Evolutionary conservation across 306 rosid species (phyloP).

Genomic region (Acacia crassicarpa): DNA sequence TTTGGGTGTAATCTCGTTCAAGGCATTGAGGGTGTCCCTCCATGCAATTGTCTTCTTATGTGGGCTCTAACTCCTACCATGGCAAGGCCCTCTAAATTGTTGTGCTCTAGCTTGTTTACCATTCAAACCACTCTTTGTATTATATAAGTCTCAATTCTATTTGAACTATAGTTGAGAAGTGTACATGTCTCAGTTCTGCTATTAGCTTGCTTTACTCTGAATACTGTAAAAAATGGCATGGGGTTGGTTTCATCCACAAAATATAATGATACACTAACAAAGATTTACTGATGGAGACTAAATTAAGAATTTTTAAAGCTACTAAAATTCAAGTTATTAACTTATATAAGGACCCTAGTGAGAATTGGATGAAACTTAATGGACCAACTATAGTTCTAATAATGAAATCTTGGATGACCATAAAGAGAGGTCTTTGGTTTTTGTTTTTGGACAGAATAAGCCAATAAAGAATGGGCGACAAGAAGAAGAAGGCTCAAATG

Average conservation of each 20-base stretch:
- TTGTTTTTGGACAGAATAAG: conserved; percentile 26
- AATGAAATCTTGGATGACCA: background rate
- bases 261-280: background rate
- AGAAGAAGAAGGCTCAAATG: conserved; percentile 86
- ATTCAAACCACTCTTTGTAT: background rate
- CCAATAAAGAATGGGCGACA: conserved; percentile 63
- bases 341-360: background rate
- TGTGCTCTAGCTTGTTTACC: background rate
- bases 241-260: background rate
- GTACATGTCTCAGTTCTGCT: background rate
- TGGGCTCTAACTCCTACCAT: background rate
- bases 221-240: background rate
- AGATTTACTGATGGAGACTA: background rate
- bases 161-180: background rate
- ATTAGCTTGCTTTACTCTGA: background rate
- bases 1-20: background rate
- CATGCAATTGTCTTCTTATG: background rate
- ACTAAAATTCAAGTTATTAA: background rate
- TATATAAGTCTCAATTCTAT: background rate
- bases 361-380: background rate
- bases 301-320: background rate
- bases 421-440: background rate
- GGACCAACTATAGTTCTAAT: background rate
- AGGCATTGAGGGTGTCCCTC: background rate
- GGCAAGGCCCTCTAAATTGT: background rate